Percentiles rank a stretch among this genome's conserved stretches.
Conservation (phyloP, 345 rosid genomes). For the Lagerstroemia speciosa region DNA sequence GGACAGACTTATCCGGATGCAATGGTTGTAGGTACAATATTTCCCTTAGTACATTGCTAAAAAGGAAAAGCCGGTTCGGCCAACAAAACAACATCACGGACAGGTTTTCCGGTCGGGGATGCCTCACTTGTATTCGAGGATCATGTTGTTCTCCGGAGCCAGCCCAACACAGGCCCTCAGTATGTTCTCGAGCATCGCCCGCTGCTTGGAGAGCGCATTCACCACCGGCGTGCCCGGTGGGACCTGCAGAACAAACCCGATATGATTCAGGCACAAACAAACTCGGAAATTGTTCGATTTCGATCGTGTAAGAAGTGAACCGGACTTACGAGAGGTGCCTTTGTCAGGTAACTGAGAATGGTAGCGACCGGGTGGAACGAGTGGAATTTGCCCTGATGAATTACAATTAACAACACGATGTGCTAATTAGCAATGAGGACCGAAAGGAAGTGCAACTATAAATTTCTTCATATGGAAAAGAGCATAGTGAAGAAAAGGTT, state of each 20-base stretch:
- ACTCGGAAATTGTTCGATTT: not conserved
- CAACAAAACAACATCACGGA: not conserved
- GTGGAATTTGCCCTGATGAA: constrained; percentile 77
- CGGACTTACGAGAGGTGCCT: constrained; percentile 87
- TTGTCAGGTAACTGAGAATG: constrained; percentile 92
- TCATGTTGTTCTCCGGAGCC: constrained; percentile 98
- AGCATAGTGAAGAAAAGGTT: not conserved
- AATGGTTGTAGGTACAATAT: not conserved
- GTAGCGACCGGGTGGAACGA: constrained; percentile 98
- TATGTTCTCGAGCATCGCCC: constrained; percentile 97
- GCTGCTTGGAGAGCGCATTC: constrained; percentile 89
- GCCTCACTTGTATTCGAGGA: constrained; percentile 85
- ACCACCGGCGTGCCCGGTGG: constrained; percentile 97
- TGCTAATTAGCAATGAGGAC: not conserved
- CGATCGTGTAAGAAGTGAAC: not conserved
- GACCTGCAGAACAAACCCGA: constrained; percentile 30
- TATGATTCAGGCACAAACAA: not conserved
- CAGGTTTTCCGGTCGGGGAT: not conserved
- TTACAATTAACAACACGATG: not conserved
- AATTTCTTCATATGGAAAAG: not conserved
- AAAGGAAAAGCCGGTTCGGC: not conserved
- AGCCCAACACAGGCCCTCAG: constrained; percentile 87
- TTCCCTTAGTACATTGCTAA: not conserved
- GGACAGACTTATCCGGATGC: not conserved
- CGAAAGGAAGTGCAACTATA: not conserved